Percentiles rank a stretch among this genome's conserved stretches.
phyloP scores from a whole-genome alignment of 352 stramenopile species.

The Elongisporangium anandrum region DNA sequence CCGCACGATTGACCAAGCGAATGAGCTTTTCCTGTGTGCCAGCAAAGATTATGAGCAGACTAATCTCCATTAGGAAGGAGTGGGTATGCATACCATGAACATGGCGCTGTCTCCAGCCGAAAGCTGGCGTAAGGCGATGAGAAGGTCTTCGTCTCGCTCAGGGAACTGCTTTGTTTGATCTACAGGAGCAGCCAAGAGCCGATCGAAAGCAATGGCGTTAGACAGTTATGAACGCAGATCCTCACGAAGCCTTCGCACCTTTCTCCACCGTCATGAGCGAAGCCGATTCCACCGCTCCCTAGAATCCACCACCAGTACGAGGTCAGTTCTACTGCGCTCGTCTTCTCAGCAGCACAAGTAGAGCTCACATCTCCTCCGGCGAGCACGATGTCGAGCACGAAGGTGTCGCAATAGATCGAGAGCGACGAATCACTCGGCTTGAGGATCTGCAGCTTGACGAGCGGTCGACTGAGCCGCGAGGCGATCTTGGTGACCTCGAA shows the following conservation, averaged over 20 bases:
- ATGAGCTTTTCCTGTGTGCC: slow-evolving; percentile 77
- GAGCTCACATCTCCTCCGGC: slow-evolving; percentile 48
- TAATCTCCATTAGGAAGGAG: too few relatives aligned
- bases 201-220: too few relatives aligned
- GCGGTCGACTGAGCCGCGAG: slow-evolving; percentile 74
- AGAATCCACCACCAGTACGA: slow-evolving; percentile 3
- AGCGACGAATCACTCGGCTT: slow-evolving; percentile 84
- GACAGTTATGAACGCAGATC: too few relatives aligned
- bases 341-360: too few relatives aligned
- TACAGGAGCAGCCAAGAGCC: slow-evolving; percentile 6
- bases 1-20: slow-evolving; percentile 77
- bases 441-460: slow-evolving; percentile 82
- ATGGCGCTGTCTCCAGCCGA: slow-evolving; percentile 64
- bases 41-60: too few relatives aligned
- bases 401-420: slow-evolving; percentile 86
- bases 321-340: background rate
- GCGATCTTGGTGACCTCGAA: slow-evolving; percentile 89
- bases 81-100: slow-evolving; percentile 60
- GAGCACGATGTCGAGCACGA: slow-evolving; percentile 83
- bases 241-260: slow-evolving; percentile 8
- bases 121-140: slow-evolving; percentile 62
- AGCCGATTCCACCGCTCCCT: slow-evolving; percentile 67
- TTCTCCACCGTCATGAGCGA: slow-evolving; percentile 84
- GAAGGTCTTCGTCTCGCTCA: slow-evolving; percentile 76
- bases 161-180: slow-evolving; percentile 83